These are phyloP conservation scores for Sinapis alba DNA, from an alignment of 441 rosid species.

Conservation along the genomic window DNA sequence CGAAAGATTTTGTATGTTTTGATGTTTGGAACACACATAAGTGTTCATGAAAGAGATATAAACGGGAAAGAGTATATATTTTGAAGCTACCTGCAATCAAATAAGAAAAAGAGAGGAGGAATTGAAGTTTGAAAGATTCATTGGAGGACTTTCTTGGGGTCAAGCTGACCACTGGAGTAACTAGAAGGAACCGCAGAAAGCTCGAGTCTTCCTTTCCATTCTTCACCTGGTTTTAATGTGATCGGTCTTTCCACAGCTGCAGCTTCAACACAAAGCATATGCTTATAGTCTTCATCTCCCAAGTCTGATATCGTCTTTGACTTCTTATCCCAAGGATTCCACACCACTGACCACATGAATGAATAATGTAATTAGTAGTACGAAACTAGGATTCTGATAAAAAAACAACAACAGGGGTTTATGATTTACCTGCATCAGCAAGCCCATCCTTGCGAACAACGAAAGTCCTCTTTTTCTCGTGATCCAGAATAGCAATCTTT, in stretches of 20 bases:
- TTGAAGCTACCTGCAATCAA: conserved; percentile 28
- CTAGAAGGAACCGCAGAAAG: conserved; percentile 93
- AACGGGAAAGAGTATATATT: conserved; percentile 3
- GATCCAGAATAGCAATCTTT: conserved; percentile 90
- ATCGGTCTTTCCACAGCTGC: conserved; percentile 83
- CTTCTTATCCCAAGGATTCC: conserved; percentile 98
- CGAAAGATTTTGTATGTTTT: neutral
- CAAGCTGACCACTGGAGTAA: conserved; percentile 94
- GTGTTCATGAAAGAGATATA: neutral
- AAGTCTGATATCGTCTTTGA: conserved; percentile 82
- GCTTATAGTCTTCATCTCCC: conserved; percentile 93
- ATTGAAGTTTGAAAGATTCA: conserved; percentile 42
- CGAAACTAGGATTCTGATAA: conserved; percentile 5
- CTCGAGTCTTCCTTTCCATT: conserved; percentile 92
- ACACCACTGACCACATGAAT: conserved; percentile 61
- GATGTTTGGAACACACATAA: neutral
- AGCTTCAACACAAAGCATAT: conserved; percentile 92
- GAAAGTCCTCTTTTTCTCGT: conserved; percentile 89
- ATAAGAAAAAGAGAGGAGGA: conserved; percentile 7
- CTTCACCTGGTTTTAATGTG: conserved; percentile 91
- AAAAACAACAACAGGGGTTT: neutral
- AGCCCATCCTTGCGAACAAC: conserved; percentile 92
- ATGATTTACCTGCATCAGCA: conserved; percentile 82
- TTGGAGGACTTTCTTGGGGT: conserved; percentile 67
- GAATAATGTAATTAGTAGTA: neutral